Conservation (phyloP, 2,329 filamentous ascomycete genomes). For the Fusarium mundagurra region DNA sequence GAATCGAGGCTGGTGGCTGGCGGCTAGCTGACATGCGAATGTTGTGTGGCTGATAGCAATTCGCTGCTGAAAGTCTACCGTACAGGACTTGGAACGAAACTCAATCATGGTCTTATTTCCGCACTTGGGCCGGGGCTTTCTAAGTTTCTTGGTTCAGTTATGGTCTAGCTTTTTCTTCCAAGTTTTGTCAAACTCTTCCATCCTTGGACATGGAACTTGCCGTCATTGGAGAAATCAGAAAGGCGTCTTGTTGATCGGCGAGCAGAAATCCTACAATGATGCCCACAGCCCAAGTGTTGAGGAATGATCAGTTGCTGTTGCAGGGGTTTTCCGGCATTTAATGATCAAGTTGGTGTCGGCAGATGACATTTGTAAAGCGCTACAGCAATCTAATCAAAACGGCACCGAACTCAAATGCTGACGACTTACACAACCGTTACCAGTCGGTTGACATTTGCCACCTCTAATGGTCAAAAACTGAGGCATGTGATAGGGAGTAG, state of each 20-base stretch:
- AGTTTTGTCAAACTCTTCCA: neutral
- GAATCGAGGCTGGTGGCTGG: neutral
- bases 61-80: neutral
- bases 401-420: constrained; percentile 7
- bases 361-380: constrained; percentile 5
- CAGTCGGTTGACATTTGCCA: constrained; percentile 23
- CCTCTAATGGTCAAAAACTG: neutral
- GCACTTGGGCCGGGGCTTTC: neutral
- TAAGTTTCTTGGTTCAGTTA: constrained; percentile 3
- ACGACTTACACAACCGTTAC: constrained; percentile 1
- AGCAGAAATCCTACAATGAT: neutral
- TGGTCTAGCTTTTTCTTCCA: neutral
- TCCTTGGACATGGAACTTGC: neutral
- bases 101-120: constrained; percentile 12
- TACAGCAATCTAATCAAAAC: constrained; percentile 1
- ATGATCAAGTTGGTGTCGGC: constrained; percentile 11
- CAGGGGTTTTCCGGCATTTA: constrained; percentile 1
- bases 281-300: neutral
- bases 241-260: neutral
- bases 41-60: neutral
- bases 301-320: neutral
- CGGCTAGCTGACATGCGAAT: constrained; percentile 1
- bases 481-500: constrained; percentile 22
- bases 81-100: neutral
- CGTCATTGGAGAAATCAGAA: neutral